phyloP scores from a whole-genome alignment of 1,284 basidiomycete genomes.

The Boletellus deceptivus region DNA sequence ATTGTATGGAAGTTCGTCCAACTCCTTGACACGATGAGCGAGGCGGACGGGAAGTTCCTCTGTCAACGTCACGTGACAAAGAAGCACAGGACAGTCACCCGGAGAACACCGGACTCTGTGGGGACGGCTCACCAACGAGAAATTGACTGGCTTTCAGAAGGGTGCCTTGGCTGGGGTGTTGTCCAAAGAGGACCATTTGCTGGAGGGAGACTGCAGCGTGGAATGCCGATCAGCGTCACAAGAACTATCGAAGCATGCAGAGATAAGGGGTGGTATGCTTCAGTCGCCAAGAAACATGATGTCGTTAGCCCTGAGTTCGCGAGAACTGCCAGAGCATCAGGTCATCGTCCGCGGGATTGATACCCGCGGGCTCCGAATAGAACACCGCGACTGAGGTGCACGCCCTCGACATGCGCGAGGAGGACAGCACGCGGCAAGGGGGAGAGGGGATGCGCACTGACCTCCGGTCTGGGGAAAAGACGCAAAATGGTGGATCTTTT shows the following conservation, averaged over 20 bases:
- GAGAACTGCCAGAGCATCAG: not conserved
- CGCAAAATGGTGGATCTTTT: conserved; percentile 92
- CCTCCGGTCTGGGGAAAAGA: conserved; percentile 92
- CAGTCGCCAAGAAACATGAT: not conserved
- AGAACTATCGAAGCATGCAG: not conserved
- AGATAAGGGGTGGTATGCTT: no score
- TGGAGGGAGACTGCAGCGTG: conserved; percentile 27
- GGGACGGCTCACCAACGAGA: conserved; percentile 18
- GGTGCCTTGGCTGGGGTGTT: conserved; percentile 33
- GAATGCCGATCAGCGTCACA: conserved; percentile 10
- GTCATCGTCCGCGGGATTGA: not conserved
- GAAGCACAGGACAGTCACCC: not conserved
- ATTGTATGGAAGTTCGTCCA: conserved; percentile 92
- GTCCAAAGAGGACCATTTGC: conserved; percentile 36
- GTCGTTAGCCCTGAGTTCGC: not conserved
- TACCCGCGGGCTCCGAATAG: conserved; percentile 39
- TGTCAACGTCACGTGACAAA: conserved; percentile 47
- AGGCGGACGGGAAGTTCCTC: conserved; percentile 85
- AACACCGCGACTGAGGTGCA: conserved; percentile 36
- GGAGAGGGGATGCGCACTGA: conserved; percentile 42
- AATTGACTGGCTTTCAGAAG: conserved; percentile 34
- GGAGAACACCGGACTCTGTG: not conserved
- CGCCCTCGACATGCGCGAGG: not conserved
- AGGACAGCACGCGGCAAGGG: conserved; percentile 26
- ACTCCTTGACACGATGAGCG: conserved; percentile 94